phyloP scores from a whole-genome alignment of 257 asterid species.

The Solanum pimpinellifolium region DNA sequence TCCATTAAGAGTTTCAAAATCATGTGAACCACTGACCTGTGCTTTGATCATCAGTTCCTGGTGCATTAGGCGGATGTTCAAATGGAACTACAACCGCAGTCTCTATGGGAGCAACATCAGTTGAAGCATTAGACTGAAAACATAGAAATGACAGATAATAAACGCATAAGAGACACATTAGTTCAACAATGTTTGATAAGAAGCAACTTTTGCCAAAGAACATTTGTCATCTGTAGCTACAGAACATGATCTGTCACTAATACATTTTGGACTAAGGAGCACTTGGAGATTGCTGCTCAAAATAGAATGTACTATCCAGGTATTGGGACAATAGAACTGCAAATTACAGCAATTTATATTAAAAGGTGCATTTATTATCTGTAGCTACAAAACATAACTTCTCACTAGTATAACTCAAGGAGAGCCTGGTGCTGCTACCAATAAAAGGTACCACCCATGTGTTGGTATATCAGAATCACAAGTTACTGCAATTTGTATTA shows the following conservation, averaged over 20 bases:
- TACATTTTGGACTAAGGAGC: neutral
- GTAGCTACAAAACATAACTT: neutral
- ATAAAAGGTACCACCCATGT: neutral
- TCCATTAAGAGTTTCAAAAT: neutral
- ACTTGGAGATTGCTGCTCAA: neutral
- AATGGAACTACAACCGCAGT: slow-evolving; percentile 16
- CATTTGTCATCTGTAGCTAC: neutral
- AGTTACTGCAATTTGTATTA: neutral
- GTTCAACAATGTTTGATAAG: neutral
- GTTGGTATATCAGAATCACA: neutral
- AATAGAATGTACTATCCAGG: neutral
- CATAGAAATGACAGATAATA: neutral
- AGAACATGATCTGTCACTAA: neutral
- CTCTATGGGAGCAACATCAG: slow-evolving; percentile 33
- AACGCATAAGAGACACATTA: neutral
- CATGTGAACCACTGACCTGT: slow-evolving; percentile 36
- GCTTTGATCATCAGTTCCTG: slow-evolving; percentile 40
- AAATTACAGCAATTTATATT: neutral
- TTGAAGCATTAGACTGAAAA: slow-evolving; percentile 14
- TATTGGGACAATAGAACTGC: neutral
- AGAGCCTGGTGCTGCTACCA: neutral
- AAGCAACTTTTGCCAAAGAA: neutral
- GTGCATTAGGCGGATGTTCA: slow-evolving; percentile 42
- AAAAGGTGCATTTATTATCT: neutral
- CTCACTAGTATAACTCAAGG: neutral